Base-by-base conservation (phyloP, 192 early-diverging fungal species). In the Backusella morwellensis region DNA sequence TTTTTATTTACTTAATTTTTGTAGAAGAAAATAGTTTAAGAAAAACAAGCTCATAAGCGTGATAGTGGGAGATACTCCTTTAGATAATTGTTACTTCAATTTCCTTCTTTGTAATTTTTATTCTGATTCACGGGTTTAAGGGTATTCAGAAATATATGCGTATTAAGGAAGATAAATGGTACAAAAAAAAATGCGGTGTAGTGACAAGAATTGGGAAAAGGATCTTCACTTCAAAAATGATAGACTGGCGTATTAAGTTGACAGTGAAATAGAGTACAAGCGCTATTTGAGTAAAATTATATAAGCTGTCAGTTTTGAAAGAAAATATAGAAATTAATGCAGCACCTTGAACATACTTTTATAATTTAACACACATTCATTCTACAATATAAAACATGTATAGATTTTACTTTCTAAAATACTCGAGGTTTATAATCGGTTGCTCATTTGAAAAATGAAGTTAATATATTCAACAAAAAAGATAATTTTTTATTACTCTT, bases 151-250 rank as follows among this genome's bases (percentile, higher is more conserved):
- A 63, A 4, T 63, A 2, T 63, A 21, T 2, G 19, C 1, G 56
- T 12, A 29, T 63, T 29, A 63, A 26, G 26, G 12, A 7, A 26
- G 4, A 9, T 26, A 63, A 1, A 26, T 63, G 56, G 26, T 29
- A 63, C 56, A 63, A 63, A 63, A 56, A 56, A 56, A 59, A 26
- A 5, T 12, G 26, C 29, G 26, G 1, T 23, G n/a, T 63, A 29
- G 9, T 29, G 56, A 26, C 23, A 29, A 12, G 9, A 12, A 23
- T 29, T 63, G 56, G 7, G 56, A 63, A 63, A 63, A 12, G 4
- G 56, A 29, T 63, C 23, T 63, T 63, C 56, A 63, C 56, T 63
- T 63, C 56, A 63, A 63, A 63, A 63, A 29, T 63, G 23, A 63
- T 63, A 29, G 9, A 63, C 21, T 14, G 0, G 12, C 23, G 29